phyloP scores from a whole-genome alignment of 208 protist genomes.

The Phytomonas francai region DNA sequence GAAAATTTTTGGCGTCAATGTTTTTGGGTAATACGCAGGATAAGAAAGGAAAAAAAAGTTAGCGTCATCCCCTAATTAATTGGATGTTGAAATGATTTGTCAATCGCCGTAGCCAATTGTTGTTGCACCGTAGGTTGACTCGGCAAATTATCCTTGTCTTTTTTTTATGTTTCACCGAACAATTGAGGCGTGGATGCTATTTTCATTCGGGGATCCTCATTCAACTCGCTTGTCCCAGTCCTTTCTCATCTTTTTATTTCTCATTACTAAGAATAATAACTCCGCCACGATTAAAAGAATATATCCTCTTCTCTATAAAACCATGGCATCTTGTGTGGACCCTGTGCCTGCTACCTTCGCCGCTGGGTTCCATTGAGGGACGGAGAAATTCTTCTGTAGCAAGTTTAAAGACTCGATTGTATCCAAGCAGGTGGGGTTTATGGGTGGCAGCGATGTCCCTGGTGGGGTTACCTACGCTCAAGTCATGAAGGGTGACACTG shows the following conservation, averaged over 20 bases:
- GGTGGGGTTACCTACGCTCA: slow-evolving; percentile 64
- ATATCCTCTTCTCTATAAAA: not conserved
- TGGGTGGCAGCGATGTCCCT: slow-evolving; percentile 21
- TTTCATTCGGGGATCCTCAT: not conserved
- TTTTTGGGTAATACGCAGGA: too few species aligned
- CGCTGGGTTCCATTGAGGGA: slow-evolving; percentile 91
- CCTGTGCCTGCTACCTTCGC: slow-evolving; percentile 70
- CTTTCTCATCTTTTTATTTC: slow-evolving; percentile 10
- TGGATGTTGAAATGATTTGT: not conserved
- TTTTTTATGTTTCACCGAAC: too few species aligned
- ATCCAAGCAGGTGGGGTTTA: slow-evolving; percentile 82
- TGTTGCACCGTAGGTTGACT: not conserved
- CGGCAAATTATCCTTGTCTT: too few species aligned
- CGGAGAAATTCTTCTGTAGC: slow-evolving; percentile 86
- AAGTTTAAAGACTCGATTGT: slow-evolving; percentile 77
- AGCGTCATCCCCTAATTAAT: too few species aligned
- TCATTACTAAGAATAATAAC: slow-evolving; percentile 7
- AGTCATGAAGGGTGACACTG: slow-evolving; percentile 90
- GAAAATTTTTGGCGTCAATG: too few species aligned
- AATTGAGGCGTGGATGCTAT: not conserved
- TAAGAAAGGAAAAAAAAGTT: too few species aligned
- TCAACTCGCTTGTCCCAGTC: not conserved
- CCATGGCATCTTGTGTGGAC: slow-evolving; percentile 2
- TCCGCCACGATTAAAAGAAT: too few species aligned
- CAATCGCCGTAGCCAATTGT: slow-evolving; percentile 2